These are phyloP conservation scores for Aspergillus ochraceus DNA, from an alignment of 2,329 filamentous ascomycete genomes.

Conservation along the genomic window DNA sequence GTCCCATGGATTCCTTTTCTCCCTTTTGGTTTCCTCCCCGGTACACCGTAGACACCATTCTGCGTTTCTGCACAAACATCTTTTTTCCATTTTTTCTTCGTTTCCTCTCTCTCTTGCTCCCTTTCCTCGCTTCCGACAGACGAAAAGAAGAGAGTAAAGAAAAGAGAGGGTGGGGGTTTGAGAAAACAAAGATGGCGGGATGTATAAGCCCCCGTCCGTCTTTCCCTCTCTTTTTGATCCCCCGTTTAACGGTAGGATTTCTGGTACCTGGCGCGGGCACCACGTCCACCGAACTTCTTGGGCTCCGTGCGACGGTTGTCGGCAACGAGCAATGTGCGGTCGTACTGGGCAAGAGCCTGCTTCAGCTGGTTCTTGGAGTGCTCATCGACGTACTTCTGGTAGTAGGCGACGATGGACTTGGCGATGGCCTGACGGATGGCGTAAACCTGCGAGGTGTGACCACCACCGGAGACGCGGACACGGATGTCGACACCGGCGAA, in stretches of 20 bases:
- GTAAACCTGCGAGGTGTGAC: slow-evolving; percentile 96
- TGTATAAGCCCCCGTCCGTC: neutral
- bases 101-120: neutral
- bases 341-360: slow-evolving; percentile 93
- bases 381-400: slow-evolving; percentile 99
- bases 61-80: slow-evolving; percentile 10
- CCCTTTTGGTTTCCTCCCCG: slow-evolving; percentile 17
- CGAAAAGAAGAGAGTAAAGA: neutral
- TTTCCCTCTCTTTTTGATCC: neutral
- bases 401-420: slow-evolving; percentile 97
- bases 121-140: neutral
- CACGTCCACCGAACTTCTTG: slow-evolving; percentile 85
- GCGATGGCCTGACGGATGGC: slow-evolving; percentile 98
- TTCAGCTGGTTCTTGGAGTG: slow-evolving; percentile 99
- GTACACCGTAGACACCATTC: slow-evolving; percentile 18
- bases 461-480: slow-evolving; percentile 93
- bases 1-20: slow-evolving; percentile 1
- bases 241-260: slow-evolving; percentile 92
- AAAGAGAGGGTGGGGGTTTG: slow-evolving; percentile 17
- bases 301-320: slow-evolving; percentile 99
- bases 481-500: slow-evolving; percentile 97
- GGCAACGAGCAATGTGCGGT: slow-evolving; percentile 95
- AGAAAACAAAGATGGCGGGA: slow-evolving; percentile 11
- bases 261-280: slow-evolving; percentile 96
- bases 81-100: slow-evolving; percentile 10